Percentiles rank a stretch among this genome's conserved stretches.
Evolutionary conservation across 2,329 filamentous ascomycete species (phyloP).

Genomic region (Biscogniauxia mediterranea): DNA sequence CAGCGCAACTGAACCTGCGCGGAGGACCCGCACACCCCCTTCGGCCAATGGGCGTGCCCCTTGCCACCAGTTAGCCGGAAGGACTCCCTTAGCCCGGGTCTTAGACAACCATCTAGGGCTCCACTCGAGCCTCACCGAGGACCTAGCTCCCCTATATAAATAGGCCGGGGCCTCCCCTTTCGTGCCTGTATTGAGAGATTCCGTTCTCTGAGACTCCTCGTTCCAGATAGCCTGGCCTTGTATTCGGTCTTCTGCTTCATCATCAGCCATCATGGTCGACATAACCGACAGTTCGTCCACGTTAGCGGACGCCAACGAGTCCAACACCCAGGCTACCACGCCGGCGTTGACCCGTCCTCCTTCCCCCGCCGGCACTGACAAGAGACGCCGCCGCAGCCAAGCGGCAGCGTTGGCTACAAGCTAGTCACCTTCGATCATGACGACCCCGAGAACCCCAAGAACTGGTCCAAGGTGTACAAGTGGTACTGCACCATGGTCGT

Average conservation of each 20-base stretch:
- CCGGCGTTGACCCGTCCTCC: background rate
- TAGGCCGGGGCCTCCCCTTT: background rate
- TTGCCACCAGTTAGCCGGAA: background rate
- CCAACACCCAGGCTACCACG: background rate
- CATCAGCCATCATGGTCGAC: background rate
- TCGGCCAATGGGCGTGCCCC: background rate
- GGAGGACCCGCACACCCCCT: background rate
- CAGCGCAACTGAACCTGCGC: too few species aligned
- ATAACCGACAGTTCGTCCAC: background rate
- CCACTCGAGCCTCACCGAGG: background rate
- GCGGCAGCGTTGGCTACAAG: slow-evolving; percentile 36
- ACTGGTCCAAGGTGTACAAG: slow-evolving; percentile 75
- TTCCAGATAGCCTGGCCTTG: background rate
- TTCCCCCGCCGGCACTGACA: background rate
- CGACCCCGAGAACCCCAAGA: slow-evolving; percentile 80
- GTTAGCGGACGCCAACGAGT: background rate
- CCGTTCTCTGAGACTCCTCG: background rate
- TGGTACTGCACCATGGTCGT: slow-evolving; percentile 88
- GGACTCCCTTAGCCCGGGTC: background rate
- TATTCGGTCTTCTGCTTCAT: background rate
- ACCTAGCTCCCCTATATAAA: background rate
- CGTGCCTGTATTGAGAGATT: background rate
- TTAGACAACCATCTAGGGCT: background rate
- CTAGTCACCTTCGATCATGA: slow-evolving; percentile 69
- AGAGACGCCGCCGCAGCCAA: background rate